Percentiles rank a stretch among this genome's conserved stretches.
These are phyloP conservation scores for Beauveria varroae DNA, from an alignment of 2,329 filamentous ascomycete genomes.

Conservation along the genomic window DNA sequence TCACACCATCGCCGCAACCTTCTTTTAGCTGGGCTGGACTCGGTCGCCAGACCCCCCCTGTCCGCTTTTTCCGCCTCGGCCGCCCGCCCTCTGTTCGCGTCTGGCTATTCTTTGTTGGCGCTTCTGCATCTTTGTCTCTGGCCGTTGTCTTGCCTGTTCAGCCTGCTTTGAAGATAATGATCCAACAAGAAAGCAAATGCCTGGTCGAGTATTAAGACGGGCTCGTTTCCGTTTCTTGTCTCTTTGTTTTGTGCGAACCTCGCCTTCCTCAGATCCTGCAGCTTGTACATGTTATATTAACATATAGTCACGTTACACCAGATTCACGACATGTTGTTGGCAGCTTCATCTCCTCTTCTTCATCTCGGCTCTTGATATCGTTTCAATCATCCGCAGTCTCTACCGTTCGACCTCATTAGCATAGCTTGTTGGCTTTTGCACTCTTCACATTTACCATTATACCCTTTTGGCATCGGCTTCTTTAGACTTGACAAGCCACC, in stretches of 20 bases:
- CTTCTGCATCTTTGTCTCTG: not conserved
- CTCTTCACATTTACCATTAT: not conserved
- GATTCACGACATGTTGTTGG: conserved; percentile 5
- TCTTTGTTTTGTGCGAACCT: not conserved
- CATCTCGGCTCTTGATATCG: not conserved
- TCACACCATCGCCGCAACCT: not conserved
- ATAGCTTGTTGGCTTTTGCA: not conserved
- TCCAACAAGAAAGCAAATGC: conserved; percentile 1
- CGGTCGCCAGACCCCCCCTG: not conserved
- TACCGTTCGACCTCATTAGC: conserved; percentile 1
- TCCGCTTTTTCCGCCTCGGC: not conserved
- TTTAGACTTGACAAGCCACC: not conserved
- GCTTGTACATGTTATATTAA: conserved; percentile 2
- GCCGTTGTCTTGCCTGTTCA: not conserved
- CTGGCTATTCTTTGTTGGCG: not conserved
- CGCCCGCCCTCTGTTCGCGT: not conserved
- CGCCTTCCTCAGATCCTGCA: not conserved
- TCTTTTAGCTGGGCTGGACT: not conserved
- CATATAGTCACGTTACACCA: not conserved
- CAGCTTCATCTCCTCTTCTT: not conserved
- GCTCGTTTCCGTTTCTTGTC: not conserved
- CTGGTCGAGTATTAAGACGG: conserved; percentile 6
- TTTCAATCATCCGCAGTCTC: not conserved
- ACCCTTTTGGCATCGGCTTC: not conserved
- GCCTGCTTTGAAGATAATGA: not conserved